Evolutionary conservation across 2,329 filamentous ascomycete genomes (phyloP).

Genomic region (Rosellinia necatrix): DNA sequence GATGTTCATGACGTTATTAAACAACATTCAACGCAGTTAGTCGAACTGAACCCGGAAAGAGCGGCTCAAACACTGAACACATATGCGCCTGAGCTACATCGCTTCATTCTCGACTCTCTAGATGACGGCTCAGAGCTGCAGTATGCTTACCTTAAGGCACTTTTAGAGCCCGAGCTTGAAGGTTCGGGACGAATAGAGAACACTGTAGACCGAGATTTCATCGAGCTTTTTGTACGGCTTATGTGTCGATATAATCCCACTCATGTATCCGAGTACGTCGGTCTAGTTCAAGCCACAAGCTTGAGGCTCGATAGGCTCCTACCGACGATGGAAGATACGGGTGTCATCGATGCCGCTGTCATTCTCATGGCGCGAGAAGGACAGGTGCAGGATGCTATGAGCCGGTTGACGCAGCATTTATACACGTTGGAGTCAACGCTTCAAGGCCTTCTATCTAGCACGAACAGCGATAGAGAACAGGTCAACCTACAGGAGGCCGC

Average conservation of each 20-base stretch:
- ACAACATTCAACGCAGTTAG: constrained; percentile 67
- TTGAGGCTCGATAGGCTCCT: constrained; percentile 79
- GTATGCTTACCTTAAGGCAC: constrained; percentile 74
- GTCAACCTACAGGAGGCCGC: constrained; percentile 64
- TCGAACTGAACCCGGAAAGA: constrained; percentile 66
- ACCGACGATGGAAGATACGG: constrained; percentile 85
- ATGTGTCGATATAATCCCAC: constrained; percentile 85
- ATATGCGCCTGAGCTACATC: constrained; percentile 67
- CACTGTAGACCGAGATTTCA: constrained; percentile 61
- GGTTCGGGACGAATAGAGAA: constrained; percentile 41
- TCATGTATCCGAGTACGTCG: constrained; percentile 86
- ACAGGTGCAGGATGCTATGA: constrained; percentile 80
- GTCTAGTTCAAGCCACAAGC: constrained; percentile 74
- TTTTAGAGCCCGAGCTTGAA: constrained; percentile 68
- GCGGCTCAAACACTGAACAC: constrained; percentile 69
- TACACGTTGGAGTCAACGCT: constrained; percentile 79
- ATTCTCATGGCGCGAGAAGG: constrained; percentile 90
- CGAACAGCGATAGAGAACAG: constrained; percentile 59
- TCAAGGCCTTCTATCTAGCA: constrained; percentile 70
- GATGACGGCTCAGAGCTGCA: constrained; percentile 66
- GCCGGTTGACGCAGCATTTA: constrained; percentile 80
- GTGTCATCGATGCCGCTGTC: constrained; percentile 90
- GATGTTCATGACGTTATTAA: constrained; percentile 72
- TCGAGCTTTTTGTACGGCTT: constrained; percentile 85
- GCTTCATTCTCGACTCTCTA: constrained; percentile 66